phyloP scores from a whole-genome alignment of 2,329 filamentous ascomycete species.

The Diaporthe humulicola region DNA sequence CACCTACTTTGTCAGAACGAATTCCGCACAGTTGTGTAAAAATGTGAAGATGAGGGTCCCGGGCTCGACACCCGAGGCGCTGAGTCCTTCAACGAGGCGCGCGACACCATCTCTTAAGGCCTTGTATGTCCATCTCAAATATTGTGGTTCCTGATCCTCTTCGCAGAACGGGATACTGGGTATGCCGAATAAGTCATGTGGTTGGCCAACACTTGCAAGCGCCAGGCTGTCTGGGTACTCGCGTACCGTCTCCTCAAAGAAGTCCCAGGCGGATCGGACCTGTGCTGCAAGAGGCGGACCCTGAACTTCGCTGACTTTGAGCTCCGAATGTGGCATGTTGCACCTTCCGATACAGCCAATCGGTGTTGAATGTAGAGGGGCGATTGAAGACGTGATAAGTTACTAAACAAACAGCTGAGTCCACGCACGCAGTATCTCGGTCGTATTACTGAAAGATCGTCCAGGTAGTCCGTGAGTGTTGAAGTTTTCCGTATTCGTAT shows the following conservation, averaged over 20 bases:
- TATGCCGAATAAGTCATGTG: neutral
- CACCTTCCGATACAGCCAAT: no score
- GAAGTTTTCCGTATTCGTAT: neutral
- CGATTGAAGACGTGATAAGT: neutral
- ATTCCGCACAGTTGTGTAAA: neutral
- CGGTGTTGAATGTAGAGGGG: neutral
- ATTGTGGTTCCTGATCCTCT: neutral
- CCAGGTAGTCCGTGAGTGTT: neutral
- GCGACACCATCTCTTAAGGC: neutral
- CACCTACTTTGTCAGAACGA: neutral
- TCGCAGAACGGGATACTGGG: neutral
- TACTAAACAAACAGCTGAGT: neutral
- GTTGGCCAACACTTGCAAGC: conserved; percentile 9
- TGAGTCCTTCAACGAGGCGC: neutral
- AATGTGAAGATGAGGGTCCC: neutral
- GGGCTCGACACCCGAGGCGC: neutral
- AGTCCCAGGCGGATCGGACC: neutral
- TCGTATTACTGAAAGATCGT: neutral
- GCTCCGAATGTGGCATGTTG: neutral
- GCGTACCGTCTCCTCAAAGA: neutral
- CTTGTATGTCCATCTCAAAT: conserved; percentile 10
- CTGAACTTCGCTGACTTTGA: neutral
- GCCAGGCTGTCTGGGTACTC: neutral
- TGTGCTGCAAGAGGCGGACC: neutral
- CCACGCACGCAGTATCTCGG: neutral